Evolutionary conservation across 129 eudicot genomes (phyloP).

Genomic region (Kitagawia praeruptora): DNA sequence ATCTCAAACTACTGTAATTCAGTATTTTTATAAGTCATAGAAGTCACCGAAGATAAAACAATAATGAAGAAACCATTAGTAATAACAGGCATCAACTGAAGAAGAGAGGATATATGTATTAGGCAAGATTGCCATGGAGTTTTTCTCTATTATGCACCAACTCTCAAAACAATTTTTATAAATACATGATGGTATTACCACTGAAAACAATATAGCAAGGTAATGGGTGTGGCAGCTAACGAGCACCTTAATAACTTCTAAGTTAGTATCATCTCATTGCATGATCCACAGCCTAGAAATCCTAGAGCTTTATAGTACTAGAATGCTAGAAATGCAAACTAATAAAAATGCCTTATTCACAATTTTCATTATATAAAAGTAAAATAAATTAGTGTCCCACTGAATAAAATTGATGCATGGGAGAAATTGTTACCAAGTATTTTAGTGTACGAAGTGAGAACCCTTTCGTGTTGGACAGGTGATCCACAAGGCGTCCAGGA

Average conservation of each 20-base stretch:
- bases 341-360: not conserved
- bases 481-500: conserved; percentile 98
- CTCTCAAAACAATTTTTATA: not conserved
- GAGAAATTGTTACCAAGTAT: conserved; percentile 48
- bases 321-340: not conserved
- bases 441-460: conserved; percentile 77
- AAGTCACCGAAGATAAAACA: not conserved
- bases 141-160: not conserved
- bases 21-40: not conserved
- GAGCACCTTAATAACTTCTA: not conserved
- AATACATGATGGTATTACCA: not conserved
- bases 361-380: not conserved
- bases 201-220: not conserved
- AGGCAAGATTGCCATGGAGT: not conserved
- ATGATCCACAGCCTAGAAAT: not conserved
- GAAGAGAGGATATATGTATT: not conserved
- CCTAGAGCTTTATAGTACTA: not conserved
- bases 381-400: not conserved
- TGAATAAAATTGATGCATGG: not conserved
- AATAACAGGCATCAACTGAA: not conserved
- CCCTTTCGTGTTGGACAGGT: conserved; percentile 86
- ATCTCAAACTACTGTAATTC: not conserved
- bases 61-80: not conserved
- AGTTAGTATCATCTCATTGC: not conserved
- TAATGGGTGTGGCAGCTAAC: not conserved